These are phyloP conservation scores for Forsythia viridissima DNA, from an alignment of 257 asterid species.

Conservation along the genomic window DNA sequence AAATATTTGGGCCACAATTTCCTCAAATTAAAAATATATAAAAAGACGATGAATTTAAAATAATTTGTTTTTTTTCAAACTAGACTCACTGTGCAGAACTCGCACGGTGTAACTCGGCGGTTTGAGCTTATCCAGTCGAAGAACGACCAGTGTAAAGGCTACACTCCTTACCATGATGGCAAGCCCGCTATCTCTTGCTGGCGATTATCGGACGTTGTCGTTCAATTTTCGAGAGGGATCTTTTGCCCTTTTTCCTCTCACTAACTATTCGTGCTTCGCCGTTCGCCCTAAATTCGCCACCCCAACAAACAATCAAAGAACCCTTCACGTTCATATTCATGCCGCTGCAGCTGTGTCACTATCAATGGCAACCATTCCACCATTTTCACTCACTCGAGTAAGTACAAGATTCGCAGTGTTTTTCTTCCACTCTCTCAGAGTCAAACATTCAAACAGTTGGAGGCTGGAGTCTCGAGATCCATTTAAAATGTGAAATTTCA, in stretches of 20 bases:
- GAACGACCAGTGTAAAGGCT: not conserved
- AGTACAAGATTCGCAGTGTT: not conserved
- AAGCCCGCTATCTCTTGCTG: conserved; percentile 25
- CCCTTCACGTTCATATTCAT: conserved; percentile 27
- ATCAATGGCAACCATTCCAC: conserved; percentile 28
- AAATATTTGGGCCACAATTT: too few relatives aligned
- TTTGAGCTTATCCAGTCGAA: not conserved
- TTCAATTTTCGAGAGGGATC: conserved; percentile 20
- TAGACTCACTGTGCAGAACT: not conserved
- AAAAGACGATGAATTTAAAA: too few relatives aligned
- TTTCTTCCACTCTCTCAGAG: conserved; percentile 10
- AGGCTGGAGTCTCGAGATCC: not conserved
- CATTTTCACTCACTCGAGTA: conserved; percentile 36
- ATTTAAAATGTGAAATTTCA: not conserved
- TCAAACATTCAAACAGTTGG: conserved; percentile 5
- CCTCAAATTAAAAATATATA: too few relatives aligned
- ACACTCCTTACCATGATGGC: conserved; percentile 37
- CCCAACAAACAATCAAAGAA: not conserved
- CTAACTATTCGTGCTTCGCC: not conserved
- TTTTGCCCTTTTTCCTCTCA: conserved; percentile 23
- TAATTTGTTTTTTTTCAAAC: too few relatives aligned
- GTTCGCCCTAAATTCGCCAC: conserved; percentile 21
- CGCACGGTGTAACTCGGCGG: not conserved
- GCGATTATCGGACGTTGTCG: conserved; percentile 27
- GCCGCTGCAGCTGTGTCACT: conserved; percentile 43